Base-by-base conservation (phyloP, 345 rosid species). In the Carallia pectinifolia region DNA sequence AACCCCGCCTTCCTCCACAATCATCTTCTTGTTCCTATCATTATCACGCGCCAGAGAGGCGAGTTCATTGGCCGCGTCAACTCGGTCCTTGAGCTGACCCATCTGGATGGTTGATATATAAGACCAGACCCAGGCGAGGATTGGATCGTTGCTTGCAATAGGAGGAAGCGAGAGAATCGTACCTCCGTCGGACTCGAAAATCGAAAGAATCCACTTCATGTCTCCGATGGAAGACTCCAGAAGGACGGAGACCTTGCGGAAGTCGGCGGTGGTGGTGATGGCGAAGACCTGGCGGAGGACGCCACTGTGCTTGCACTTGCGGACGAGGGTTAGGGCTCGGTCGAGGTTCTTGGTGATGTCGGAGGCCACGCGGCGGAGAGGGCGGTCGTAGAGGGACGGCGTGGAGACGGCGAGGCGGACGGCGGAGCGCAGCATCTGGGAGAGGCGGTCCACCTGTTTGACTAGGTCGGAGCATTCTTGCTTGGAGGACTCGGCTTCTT, bases 101-200 rank as follows among this genome's bases (percentile, higher is more conserved):
- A 80, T 82, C 67, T 83, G 85, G 31, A 88, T 62, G 1, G 85
- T 76, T 9, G 85, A 81, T 17, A 88, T 81, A 19, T 36, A 74
- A 63, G 83, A 73, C 93, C 93, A 88, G 3, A 88, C 88, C 90
- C 90, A 85, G 16, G 89, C 89, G 23, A 88, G 82, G 47, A 85
- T 86, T 0, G 93, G 93, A 71, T 88, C 93, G 71, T 86, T 83
- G 38, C 86, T 83, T 19, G 89, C 89, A 58, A 88, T 85, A 0
- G 91, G 93, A 6, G 91, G 91, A 27, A 86, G 82, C 13, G 89
- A 74, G 18, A 83, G 73, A 63, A 69, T 34, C 13, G 53, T 16
- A 69, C 74, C 69, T 1, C 78, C 88, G 53, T 76, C 84, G 19
- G 83, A 64, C 61, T 85, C 91, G 40, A 77, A 72, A 56, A 88